These are phyloP conservation scores for Aureobasidium sp. DNA, from an alignment of 2,329 filamentous ascomycete genomes.

Conservation along the genomic window DNA sequence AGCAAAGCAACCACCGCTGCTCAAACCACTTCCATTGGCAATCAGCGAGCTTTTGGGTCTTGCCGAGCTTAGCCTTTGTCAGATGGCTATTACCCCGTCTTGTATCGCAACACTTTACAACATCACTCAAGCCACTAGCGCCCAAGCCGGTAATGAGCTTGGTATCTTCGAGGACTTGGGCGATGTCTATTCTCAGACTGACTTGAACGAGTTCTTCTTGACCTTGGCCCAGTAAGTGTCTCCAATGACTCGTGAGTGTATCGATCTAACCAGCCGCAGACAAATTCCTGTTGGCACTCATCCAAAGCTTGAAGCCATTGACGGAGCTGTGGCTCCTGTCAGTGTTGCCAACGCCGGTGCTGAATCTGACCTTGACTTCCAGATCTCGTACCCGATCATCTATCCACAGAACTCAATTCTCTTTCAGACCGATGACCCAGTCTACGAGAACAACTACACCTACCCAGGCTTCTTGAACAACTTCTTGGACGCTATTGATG, in stretches of 20 bases:
- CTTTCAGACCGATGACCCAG: constrained; percentile 42
- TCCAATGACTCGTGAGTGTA: background rate
- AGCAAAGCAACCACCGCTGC: background rate
- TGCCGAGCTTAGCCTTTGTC: background rate
- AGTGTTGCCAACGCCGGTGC: constrained; percentile 26
- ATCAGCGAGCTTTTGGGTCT: background rate
- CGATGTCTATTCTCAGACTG: constrained; percentile 40
- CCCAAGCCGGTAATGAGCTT: constrained; percentile 35
- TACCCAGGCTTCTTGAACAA: constrained; percentile 38
- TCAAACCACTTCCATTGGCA: background rate
- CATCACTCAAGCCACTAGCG: constrained; percentile 33
- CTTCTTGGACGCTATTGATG: constrained; percentile 47
- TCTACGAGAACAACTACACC: constrained; percentile 35
- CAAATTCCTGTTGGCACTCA: constrained; percentile 35
- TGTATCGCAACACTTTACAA: constrained; percentile 41
- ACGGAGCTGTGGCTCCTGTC: constrained; percentile 34
- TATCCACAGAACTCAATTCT: constrained; percentile 42
- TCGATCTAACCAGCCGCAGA: constrained; percentile 17
- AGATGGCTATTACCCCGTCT: constrained; percentile 31
- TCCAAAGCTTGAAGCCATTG: constrained; percentile 34
- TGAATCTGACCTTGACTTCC: constrained; percentile 43
- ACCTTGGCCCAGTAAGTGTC: constrained; percentile 23
- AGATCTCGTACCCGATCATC: constrained; percentile 43
- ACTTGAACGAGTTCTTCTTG: constrained; percentile 38
- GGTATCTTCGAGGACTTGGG: constrained; percentile 39